These are phyloP conservation scores for Eucalyptus victrix DNA, from an alignment of 345 rosid genomes.

Conservation along the genomic window DNA sequence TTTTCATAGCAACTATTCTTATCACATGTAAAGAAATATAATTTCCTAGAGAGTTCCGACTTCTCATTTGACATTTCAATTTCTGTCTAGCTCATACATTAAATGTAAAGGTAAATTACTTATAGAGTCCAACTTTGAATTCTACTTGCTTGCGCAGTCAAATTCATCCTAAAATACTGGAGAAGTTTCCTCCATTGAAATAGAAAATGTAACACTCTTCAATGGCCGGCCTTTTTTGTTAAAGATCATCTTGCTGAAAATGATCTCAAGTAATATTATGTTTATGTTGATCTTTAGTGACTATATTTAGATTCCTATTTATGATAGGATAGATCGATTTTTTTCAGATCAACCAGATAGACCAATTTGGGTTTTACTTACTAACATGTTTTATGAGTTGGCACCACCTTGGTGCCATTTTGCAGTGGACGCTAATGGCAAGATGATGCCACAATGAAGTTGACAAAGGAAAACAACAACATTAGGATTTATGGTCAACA, in stretches of 20 bases:
- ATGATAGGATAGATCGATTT: not conserved
- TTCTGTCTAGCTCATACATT: not conserved
- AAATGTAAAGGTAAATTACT: not conserved
- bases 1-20: not conserved
- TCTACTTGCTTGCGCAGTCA: not conserved
- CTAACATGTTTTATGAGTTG: not conserved
- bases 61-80: not conserved
- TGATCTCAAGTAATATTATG: not conserved
- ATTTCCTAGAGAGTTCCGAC: not conserved
- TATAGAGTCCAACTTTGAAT: not conserved
- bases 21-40: not conserved
- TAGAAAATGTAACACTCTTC: not conserved
- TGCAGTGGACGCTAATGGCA: not conserved
- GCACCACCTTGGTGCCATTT: not conserved
- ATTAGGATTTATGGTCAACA: not conserved
- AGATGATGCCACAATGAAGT: not conserved
- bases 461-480: not conserved
- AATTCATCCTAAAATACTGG: not conserved
- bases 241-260: not conserved
- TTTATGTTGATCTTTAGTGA: not conserved
- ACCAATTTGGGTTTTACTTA: not conserved
- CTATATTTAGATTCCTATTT: not conserved
- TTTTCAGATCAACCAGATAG: not conserved
- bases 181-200: not conserved
- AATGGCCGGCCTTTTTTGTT: not conserved